Percentiles rank a stretch among this genome's conserved stretches.
Conservation (phyloP, 805 yeast genomes). For the Metschnikowia amazonensis region DNA sequence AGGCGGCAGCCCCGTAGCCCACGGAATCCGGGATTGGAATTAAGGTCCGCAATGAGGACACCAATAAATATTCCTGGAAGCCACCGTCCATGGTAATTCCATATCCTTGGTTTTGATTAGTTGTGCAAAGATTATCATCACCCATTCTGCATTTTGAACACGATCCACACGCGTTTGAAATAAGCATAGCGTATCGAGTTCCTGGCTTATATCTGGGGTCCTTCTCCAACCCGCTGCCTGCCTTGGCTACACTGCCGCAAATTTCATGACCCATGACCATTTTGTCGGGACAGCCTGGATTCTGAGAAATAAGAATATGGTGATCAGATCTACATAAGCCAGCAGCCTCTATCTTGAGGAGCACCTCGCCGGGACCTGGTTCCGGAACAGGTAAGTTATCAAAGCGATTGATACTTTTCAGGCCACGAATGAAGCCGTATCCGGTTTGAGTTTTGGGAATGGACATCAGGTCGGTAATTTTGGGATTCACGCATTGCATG, state of each 20-base stretch:
- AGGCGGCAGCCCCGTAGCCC: constrained; percentile 37
- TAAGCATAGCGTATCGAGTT: constrained; percentile 27
- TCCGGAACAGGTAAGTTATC: constrained; percentile 27
- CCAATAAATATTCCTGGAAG: constrained; percentile 36
- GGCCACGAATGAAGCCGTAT: constrained; percentile 33
- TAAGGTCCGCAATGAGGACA: constrained; percentile 32
- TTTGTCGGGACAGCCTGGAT: constrained; percentile 20
- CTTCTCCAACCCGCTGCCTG: constrained; percentile 25
- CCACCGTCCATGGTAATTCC: constrained; percentile 41
- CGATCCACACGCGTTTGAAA: constrained; percentile 31
- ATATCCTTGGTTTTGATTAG: constrained; percentile 21
- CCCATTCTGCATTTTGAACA: constrained; percentile 36
- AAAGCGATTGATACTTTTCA: constrained; percentile 23
- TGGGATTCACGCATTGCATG: neutral
- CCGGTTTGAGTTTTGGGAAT: constrained; percentile 29
- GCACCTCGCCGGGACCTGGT: constrained; percentile 29
- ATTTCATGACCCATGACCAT: constrained; percentile 46
- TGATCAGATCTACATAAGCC: constrained; percentile 45
- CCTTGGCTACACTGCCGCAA: constrained; percentile 34
- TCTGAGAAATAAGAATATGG: constrained; percentile 27
- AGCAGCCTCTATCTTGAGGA: constrained; percentile 40
- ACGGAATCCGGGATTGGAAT: constrained; percentile 40
- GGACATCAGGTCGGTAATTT: constrained; percentile 6
- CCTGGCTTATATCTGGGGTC: constrained; percentile 28
- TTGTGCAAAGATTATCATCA: constrained; percentile 28